Evolutionary conservation across 805 yeast genomes (phyloP), one percentile per base, ranked within the genome.

Genomic region (Ogataea corticis): DNA sequence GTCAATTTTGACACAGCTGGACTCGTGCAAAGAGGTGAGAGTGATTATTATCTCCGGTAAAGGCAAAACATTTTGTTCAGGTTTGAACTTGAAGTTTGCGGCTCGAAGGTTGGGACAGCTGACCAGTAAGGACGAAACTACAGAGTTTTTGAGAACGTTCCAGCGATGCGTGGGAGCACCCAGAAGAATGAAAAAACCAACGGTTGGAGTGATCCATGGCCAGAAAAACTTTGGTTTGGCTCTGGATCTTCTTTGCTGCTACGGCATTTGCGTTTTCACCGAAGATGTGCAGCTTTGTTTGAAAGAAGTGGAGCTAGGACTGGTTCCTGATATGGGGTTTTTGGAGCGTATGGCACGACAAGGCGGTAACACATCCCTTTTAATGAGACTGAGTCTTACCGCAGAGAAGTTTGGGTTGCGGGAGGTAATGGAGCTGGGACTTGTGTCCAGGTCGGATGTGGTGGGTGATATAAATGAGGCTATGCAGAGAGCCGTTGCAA

Each of bases 281-380:
- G 65, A 66, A 25, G 84, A 77, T 51, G 73, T 77, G 12, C 65
- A 58, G 32, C 71, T 84, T 51, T 73, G 85, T 33, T 76, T 87
- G 45, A 77, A 84, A 45, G 95, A 86, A 65, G 80, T 85, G 48
- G 78, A 80, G 50, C 71, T 86, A 43, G 94, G 92, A 2, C 72
- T 87, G 59, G 76, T 87, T 31, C 90, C 94, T 1, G 94, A 87
- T 60, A 83, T 86, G 57, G 95, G 95, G 4, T 74, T 87, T 1
- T 68, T 86, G 46, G 91, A 86, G 64, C 71, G 92, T 58, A 57
- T 85, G 46, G 83, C 87, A 4, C 57, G 59, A 15, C 45, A 82
- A 1, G 74, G 75, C 15, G 74, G 73, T 34, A 83, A 83, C 59
- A 65, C 69, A 13, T 80, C 87, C 4, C 71, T 78, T 67, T 65